These are phyloP conservation scores for Dactylonectria macrodidyma DNA, from an alignment of 2,329 filamentous ascomycete genomes.

Conservation along the genomic window DNA sequence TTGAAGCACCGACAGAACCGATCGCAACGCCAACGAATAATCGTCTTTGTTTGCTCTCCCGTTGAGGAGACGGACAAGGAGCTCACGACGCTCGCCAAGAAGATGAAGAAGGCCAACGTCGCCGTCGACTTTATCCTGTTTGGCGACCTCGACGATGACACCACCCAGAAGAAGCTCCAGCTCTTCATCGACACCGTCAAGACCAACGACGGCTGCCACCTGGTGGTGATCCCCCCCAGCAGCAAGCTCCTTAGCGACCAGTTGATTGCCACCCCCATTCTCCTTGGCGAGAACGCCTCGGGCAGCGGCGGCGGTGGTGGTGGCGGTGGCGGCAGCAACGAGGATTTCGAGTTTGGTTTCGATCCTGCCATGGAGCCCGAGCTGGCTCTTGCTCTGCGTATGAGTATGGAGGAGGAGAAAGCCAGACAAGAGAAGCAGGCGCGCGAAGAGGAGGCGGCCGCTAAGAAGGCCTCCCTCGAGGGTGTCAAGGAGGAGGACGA, in stretches of 20 bases:
- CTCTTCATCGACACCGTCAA: slow-evolving; percentile 96
- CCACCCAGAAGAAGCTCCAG: slow-evolving; percentile 90
- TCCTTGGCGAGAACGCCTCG: slow-evolving; percentile 82
- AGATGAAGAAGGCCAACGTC: slow-evolving; percentile 98
- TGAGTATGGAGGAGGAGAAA: slow-evolving; percentile 99
- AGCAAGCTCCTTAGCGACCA: slow-evolving; percentile 94
- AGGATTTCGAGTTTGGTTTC: slow-evolving; percentile 83
- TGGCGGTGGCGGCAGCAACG: slow-evolving; percentile 73
- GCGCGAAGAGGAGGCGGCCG: slow-evolving; percentile 79
- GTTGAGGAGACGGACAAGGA: slow-evolving; percentile 92
- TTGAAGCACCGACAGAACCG: slow-evolving; percentile 99
- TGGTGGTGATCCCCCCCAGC: slow-evolving; percentile 91
- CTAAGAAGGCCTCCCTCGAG: slow-evolving; percentile 83
- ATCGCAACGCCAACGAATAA: slow-evolving; percentile 94
- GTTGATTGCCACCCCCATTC: slow-evolving; percentile 89
- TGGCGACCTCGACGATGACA: slow-evolving; percentile 92
- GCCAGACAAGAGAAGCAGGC: slow-evolving; percentile 90
- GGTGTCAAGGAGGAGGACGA: slow-evolving; percentile 87
- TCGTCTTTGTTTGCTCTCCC: slow-evolving; percentile 96
- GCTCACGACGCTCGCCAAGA: slow-evolving; percentile 90
- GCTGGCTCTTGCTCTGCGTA: slow-evolving; percentile 91
- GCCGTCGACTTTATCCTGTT: slow-evolving; percentile 96
- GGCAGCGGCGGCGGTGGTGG: slow-evolving; percentile 67
- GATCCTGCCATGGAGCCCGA: slow-evolving; percentile 95
- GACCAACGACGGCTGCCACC: slow-evolving; percentile 89